Conservation (phyloP, 208 protist genomes). For the Trypanosoma congolense region DNA sequence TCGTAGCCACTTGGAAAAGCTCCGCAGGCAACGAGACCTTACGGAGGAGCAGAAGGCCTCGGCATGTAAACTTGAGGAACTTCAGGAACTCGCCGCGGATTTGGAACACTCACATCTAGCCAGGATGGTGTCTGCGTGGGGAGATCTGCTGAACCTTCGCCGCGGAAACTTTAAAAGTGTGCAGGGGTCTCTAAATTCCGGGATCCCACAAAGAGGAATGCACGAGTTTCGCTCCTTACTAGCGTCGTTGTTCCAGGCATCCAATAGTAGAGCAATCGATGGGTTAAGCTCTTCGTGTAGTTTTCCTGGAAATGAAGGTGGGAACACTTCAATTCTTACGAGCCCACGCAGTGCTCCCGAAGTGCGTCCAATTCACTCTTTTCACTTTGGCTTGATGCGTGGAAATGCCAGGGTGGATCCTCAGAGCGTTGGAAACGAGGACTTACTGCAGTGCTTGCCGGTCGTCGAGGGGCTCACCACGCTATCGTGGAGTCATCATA, state of each 20-base stretch:
- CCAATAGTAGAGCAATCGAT: not conserved
- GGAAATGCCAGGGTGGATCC: conserved; percentile 3
- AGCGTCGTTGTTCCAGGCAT: not conserved
- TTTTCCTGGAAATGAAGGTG: not conserved
- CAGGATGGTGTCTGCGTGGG: conserved; percentile 17
- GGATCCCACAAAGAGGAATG: not conserved
- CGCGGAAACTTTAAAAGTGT: conserved; percentile 5
- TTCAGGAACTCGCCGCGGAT: conserved; percentile 17
- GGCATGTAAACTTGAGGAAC: not conserved
- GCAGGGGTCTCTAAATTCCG: not conserved
- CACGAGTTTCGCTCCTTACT: not conserved
- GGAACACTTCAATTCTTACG: conserved; percentile 1
- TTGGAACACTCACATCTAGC: conserved; percentile 16
- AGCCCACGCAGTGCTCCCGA: not conserved
- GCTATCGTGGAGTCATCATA: conserved; percentile 1
- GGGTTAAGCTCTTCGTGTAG: not conserved
- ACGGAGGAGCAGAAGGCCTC: conserved; percentile 32
- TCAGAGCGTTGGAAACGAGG: conserved; percentile 31
- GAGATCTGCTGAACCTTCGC: conserved; percentile 11
- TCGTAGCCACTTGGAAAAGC: conserved; percentile 45
- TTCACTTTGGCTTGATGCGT: conserved; percentile 51
- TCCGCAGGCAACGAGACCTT: conserved; percentile 28
- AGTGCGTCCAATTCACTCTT: conserved; percentile 3
- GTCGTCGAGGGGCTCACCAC: conserved; percentile 53
- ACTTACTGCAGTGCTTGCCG: conserved; percentile 43